A percentile compares a stretch with the other conserved stretches of the same genome.
Conservation (phyloP, 2,329 filamentous ascomycete species). For the Neurospora sp. region DNA sequence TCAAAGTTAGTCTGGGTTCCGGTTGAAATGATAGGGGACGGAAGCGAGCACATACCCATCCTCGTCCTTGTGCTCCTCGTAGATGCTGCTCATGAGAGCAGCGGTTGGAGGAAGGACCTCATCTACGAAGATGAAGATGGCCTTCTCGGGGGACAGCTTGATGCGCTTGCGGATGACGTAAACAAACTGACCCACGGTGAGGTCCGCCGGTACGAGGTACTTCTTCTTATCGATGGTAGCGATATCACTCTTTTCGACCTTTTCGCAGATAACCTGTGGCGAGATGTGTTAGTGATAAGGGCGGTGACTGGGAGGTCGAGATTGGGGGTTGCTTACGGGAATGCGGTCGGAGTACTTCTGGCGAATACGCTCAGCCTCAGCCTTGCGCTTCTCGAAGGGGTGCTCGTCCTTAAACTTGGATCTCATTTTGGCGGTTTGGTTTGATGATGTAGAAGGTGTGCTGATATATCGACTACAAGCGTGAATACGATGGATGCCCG, state of each 20-base stretch:
- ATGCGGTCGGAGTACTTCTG: constrained; percentile 99
- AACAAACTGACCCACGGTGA: constrained; percentile 96
- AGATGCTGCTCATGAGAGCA: constrained; percentile 98
- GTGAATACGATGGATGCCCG: background rate
- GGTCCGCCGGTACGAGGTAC: constrained; percentile 92
- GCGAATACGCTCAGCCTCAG: constrained; percentile 96
- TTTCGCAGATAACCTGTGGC: constrained; percentile 91
- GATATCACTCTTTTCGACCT: constrained; percentile 98
- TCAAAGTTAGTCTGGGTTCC: constrained; percentile 3
- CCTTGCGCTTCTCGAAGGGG: constrained; percentile 99
- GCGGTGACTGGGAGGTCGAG: background rate
- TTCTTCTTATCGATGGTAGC: constrained; percentile 99
- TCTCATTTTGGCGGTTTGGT: constrained; percentile 59
- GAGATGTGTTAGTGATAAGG: background rate
- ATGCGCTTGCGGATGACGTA: constrained; percentile 99
- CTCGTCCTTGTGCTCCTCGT: constrained; percentile 94
- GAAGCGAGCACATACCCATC: constrained; percentile 43
- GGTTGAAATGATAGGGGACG: constrained; percentile 1
- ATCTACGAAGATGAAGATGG: constrained; percentile 99
- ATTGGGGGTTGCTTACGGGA: constrained; percentile 57
- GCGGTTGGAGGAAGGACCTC: constrained; percentile 94
- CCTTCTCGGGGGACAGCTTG: constrained; percentile 98
- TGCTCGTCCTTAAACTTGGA: constrained; percentile 99
- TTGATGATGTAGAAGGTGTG: constrained; percentile 2
- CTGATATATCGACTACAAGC: background rate